A percentile compares a stretch with the other conserved stretches of the same genome.
phyloP scores from a whole-genome alignment of 768 basidiomycete species.

The Phylloporus arenicola region DNA sequence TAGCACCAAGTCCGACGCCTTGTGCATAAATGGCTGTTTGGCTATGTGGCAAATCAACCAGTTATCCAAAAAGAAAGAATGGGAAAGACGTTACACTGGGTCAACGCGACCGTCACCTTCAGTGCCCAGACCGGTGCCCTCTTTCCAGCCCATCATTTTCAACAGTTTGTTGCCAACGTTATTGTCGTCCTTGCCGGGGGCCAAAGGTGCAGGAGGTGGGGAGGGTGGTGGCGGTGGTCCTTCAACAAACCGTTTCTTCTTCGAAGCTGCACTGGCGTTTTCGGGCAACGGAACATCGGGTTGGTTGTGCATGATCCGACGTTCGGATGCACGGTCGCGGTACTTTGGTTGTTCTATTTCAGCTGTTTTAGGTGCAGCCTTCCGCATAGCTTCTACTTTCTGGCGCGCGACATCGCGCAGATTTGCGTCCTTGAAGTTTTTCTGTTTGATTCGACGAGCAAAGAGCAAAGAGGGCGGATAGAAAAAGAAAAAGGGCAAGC shows the following conservation, averaged over 20 bases:
- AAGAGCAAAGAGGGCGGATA: slow-evolving; percentile 2
- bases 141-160: slow-evolving; percentile 98
- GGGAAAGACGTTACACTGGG: slow-evolving; percentile 54
- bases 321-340: slow-evolving; percentile 90
- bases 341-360: slow-evolving; percentile 70
- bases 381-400: slow-evolving; percentile 48
- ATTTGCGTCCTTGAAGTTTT: slow-evolving; percentile 72
- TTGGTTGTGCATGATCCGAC: slow-evolving; percentile 87
- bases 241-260: slow-evolving; percentile 44
- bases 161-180: slow-evolving; percentile 92
- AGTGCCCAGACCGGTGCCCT: slow-evolving; percentile 81
- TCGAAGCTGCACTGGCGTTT: slow-evolving; percentile 32
- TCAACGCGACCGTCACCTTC: slow-evolving; percentile 82
- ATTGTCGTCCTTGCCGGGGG: slow-evolving; percentile 72
- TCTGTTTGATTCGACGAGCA: slow-evolving; percentile 44
- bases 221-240: slow-evolving; percentile 57
- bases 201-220: slow-evolving; percentile 57
- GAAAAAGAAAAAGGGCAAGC: slow-evolving; percentile 17
- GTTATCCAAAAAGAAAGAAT: not conserved
- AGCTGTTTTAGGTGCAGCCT: slow-evolving; percentile 23
- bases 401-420: slow-evolving; percentile 70
- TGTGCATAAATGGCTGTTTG: slow-evolving; percentile 82
- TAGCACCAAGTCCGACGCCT: slow-evolving; percentile 88
- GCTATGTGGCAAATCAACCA: slow-evolving; percentile 34
- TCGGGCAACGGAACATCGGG: slow-evolving; percentile 73